Evolutionary conservation across 164 flowering plant species (phyloP), one percentile per base, ranked within the genome.

Genomic region (Sedum album): DNA sequence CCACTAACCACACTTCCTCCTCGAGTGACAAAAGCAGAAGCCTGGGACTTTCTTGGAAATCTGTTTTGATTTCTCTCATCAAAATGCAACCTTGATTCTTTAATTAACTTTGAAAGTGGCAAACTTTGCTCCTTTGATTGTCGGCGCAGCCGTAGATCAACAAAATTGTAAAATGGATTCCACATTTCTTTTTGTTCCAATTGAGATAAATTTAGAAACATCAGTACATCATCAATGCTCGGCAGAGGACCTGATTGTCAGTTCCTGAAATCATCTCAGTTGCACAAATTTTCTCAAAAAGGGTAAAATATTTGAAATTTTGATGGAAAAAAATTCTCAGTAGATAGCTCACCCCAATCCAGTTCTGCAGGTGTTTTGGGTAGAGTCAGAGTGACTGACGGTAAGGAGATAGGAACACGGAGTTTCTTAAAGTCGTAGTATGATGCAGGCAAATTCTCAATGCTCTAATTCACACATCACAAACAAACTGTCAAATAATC

Each of bases 281-380:
- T 57, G 62, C 31, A 57, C 62, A 57, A 57, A 0, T 57, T 28
- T 57, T 28, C 62, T 11, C 62, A 15, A 57, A 55, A 26, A 57
- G 62, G 17, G 13, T 53, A 31, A 14, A 28, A 42, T 70, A 31
- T 66, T 49, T 66, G 1, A 35, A 35, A 68, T 42, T 21, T 51
- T 57, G 67, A 68, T 60, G 57, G 1, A 26, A n/a, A 10, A n/a
- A n/a, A 7, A 0, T 36, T 6, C 0, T 21, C 15, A 18, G 38
- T 53, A 38, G 46, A 31, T 65, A 76, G 60, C 82, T 73, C 73
- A 88, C 96, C 97, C 90, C 90, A 85, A 20, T 79, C 80, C 68
- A 82, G 57, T n/a, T 77, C 74, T 48, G 75, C 42, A 33, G 76
- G 65, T 33, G 63, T 61, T 48, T 68, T 61, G 51, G 88, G 82